Evolutionary conservation across 2,329 filamentous ascomycete species (phyloP).

Genomic region (Neurospora sp.): DNA sequence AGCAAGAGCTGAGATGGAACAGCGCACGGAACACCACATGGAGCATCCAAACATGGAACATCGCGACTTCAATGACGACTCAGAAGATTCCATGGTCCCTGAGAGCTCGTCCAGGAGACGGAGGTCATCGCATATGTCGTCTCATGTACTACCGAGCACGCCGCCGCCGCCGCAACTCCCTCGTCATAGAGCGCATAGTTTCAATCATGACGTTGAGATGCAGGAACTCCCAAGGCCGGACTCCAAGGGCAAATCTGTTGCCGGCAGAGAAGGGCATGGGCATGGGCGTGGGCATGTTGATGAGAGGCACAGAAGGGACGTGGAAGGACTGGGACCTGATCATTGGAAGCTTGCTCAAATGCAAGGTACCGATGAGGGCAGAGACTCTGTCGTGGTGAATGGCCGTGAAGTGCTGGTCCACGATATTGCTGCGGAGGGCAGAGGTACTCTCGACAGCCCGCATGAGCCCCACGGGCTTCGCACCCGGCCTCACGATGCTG

Average conservation of each 20-base stretch:
- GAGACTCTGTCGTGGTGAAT: conserved; percentile 60
- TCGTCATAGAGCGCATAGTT: conserved; percentile 46
- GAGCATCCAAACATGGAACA: background rate
- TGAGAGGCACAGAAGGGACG: conserved; percentile 57
- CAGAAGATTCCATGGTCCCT: conserved; percentile 20
- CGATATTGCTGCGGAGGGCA: conserved; percentile 53
- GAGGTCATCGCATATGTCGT: conserved; percentile 5
- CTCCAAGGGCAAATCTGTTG: conserved; percentile 14
- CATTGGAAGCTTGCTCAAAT: conserved; percentile 59
- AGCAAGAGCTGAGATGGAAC: conserved; percentile 49
- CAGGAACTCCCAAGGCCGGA: conserved; percentile 37
- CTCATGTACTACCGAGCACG: conserved; percentile 1
- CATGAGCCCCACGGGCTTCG: conserved; percentile 24
- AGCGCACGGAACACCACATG: background rate
- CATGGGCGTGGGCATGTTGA: conserved; percentile 58
- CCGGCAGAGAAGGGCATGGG: conserved; percentile 21
- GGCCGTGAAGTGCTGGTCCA: conserved; percentile 63
- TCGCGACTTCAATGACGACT: conserved; percentile 48
- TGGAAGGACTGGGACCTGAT: conserved; percentile 69
- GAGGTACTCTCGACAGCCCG: conserved; percentile 44
- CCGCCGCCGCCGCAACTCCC: conserved; percentile 5
- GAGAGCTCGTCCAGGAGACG: conserved; percentile 10
- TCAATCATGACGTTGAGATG: conserved; percentile 66
- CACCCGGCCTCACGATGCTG: conserved; percentile 19
- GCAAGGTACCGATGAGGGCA: conserved; percentile 49